Conservation (phyloP, 805 yeast genomes). For the Schwanniomyces pseudopolymorphus region DNA sequence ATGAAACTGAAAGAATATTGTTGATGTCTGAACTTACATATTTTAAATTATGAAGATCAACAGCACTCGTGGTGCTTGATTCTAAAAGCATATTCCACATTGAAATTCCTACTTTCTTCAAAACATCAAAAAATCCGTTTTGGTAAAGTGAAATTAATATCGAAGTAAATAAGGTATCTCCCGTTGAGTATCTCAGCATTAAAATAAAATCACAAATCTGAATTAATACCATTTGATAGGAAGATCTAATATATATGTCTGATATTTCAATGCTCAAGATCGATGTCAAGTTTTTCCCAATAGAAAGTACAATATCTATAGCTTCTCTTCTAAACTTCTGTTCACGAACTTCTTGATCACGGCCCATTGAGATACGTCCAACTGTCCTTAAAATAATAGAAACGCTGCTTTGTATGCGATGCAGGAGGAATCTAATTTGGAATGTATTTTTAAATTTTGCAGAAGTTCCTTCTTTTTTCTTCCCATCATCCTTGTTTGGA, state of each 20-base stretch:
- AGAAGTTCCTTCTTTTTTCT: constrained; percentile 44
- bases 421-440: constrained; percentile 52
- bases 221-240: constrained; percentile 34
- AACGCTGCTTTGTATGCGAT: constrained; percentile 47
- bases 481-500: constrained; percentile 30
- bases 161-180: constrained; percentile 33
- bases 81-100: constrained; percentile 17
- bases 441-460: constrained; percentile 64
- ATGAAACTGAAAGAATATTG: constrained; percentile 39
- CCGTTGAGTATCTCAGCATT: constrained; percentile 21
- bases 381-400: constrained; percentile 43
- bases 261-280: constrained; percentile 21
- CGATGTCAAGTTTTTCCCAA: constrained; percentile 23
- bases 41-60: constrained; percentile 26
- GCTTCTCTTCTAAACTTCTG: constrained; percentile 38
- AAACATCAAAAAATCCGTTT: constrained; percentile 42
- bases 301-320: constrained; percentile 38
- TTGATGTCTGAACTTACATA: constrained; percentile 36
- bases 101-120: constrained; percentile 23
- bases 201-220: constrained; percentile 41
- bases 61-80: constrained; percentile 13
- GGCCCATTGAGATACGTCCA: constrained; percentile 45
- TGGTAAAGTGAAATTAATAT: constrained; percentile 52
- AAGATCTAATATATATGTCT: constrained; percentile 15
- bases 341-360: constrained; percentile 44